phyloP scores from a whole-genome alignment of 192 early-diverging fungal species.

The Coemansia erecta region DNA sequence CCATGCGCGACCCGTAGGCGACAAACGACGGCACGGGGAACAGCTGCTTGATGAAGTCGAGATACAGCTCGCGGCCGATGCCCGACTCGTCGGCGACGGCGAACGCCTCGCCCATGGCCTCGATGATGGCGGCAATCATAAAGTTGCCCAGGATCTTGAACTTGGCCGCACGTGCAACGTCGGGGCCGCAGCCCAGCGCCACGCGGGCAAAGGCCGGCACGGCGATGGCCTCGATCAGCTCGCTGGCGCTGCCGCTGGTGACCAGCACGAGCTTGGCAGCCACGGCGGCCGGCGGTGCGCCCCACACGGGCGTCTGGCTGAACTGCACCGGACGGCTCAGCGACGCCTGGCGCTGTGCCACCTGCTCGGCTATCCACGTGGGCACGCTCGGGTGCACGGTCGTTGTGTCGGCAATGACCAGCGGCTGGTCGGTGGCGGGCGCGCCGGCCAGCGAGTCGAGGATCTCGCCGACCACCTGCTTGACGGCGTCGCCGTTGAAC shows the following conservation, averaged over 20 bases:
- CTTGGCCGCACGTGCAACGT: conserved; percentile 40
- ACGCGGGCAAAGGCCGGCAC: conserved; percentile 44
- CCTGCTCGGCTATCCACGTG: conserved; percentile 18
- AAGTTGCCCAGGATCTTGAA: conserved; percentile 73
- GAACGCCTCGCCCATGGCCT: conserved; percentile 64
- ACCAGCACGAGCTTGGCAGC: conserved; percentile 57
- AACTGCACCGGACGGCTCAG: conserved; percentile 19
- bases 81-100: conserved; percentile 57
- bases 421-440: conserved; percentile 11
- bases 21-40: conserved; percentile 51
- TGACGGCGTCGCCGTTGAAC: conserved; percentile 59
- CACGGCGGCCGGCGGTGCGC: conserved; percentile 53
- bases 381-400: conserved; percentile 56
- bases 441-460: conserved; percentile 14
- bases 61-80: conserved; percentile 52
- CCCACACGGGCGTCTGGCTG: conserved; percentile 58
- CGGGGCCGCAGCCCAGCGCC: conserved; percentile 53
- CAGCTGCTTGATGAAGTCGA: conserved; percentile 55
- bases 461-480: conserved; percentile 45
- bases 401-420: conserved; percentile 58
- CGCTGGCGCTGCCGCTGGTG: conserved; percentile 28
- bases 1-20: conserved; percentile 35
- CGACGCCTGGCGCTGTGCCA: conserved; percentile 4
- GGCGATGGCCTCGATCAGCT: conserved; percentile 12
- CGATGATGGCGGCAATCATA: conserved; percentile 57